Evolutionary conservation across 192 early-diverging fungal species (phyloP), one percentile per base, ranked within the genome.

Genomic region (Borealophlyctis nickersoniae): DNA sequence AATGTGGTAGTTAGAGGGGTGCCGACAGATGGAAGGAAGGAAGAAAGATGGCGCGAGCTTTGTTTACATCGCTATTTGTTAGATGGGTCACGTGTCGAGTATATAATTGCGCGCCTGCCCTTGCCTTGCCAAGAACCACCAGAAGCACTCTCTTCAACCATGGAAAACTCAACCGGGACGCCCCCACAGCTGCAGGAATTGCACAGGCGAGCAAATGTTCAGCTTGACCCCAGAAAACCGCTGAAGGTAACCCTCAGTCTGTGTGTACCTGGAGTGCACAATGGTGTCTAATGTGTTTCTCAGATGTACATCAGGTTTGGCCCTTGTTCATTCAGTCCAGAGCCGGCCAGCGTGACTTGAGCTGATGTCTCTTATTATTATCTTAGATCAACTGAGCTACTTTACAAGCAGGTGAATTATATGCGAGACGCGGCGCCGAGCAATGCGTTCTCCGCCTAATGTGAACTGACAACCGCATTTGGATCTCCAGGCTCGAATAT

Each of bases 391-490:
- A 76, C 82, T 31, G 65, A 77, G 22, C 67, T 70, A 1, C 39
- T 79, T 13, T 73, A 73, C 19, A 76, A 70, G 39, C 78, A 85
- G 73, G 83, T 27, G 3, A 48, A 11, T n/a, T n/a, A n/a, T n/a
- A n/a, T n/a, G n/a, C n/a, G n/a, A n/a, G n/a, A n/a, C n/a, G n/a
- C n/a, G n/a, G n/a, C n/a, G n/a, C n/a, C 54, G 16, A 36, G 32
- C 82, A 27, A 4, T 7, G 23, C 14, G 39, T 7, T 45, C 7
- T 23, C 5, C 23, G 52, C 5, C 7, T 26, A 53, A 26, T 4
- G 52, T 23, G 7, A 7, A 16, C 14, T 23, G 23, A 13, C 52
- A 11, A 26, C 11, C 56, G 26, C 5, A 32, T 30, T 19, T 58
- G 35, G 14, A 19, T 11, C 4, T 9, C 14, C 30, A 58, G 56